A percentile compares a stretch with the other conserved stretches of the same genome.
These are phyloP conservation scores for Sanghuangporus weigelae DNA, from an alignment of 1,284 basidiomycete genomes.

Conservation along the genomic window DNA sequence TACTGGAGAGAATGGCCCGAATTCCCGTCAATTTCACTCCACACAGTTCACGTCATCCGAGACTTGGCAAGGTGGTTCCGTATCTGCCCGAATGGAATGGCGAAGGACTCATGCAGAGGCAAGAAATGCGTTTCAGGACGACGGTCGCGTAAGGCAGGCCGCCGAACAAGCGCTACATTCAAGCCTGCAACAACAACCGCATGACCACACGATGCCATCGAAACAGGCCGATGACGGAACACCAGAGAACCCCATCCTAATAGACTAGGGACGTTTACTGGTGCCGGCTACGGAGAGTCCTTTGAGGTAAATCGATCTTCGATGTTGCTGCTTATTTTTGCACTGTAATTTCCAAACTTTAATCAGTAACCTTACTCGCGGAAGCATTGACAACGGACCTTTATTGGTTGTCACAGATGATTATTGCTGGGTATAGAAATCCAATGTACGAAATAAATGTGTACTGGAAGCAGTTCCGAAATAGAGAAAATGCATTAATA, in stretches of 20 bases:
- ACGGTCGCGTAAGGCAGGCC: background rate
- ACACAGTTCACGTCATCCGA: background rate
- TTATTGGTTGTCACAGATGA: background rate
- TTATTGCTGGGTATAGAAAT: background rate
- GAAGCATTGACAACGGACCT: background rate
- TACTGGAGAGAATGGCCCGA: background rate
- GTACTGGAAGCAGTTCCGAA: background rate
- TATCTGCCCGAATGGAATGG: background rate
- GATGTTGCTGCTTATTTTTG: background rate
- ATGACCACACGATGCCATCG: constrained; percentile 1
- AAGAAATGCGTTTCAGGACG: constrained; percentile 2
- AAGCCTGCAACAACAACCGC: background rate
- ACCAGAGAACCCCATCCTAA: constrained; percentile 2
- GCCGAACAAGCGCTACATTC: background rate
- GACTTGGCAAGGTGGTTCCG: background rate
- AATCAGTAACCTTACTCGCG: background rate
- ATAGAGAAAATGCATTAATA: background rate
- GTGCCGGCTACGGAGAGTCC: background rate
- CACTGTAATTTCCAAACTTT: background rate
- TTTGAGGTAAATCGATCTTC: constrained; percentile 2
- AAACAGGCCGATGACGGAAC: constrained; percentile 4
- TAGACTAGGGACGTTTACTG: constrained; percentile 4
- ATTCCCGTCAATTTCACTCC: background rate
- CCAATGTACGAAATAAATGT: background rate
- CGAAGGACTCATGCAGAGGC: background rate